Evolutionary conservation across 2,329 filamentous ascomycete species (phyloP), one percentile per base, ranked within the genome.

Genomic region (Neofusicoccum umdonicola): DNA sequence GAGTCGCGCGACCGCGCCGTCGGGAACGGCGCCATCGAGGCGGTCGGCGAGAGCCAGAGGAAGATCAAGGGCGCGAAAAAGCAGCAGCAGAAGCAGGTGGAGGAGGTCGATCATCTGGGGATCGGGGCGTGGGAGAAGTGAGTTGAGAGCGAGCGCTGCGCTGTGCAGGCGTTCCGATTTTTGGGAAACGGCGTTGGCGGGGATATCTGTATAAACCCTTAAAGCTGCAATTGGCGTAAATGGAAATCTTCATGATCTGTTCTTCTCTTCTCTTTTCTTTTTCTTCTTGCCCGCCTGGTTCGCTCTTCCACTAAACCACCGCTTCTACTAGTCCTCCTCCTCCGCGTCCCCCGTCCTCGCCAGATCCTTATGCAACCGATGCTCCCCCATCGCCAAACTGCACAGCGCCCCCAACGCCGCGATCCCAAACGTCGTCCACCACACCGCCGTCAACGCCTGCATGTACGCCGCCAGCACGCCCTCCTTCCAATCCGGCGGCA

Each of bases 401-500:
- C 82, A 80, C 39, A 92, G 68, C 37, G 89, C 80, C 0, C 84
- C 89, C 31, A 89, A 63, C 0, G 88, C 71, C 0, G 84, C 84
- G 65, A 96, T 76, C 0, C 82, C 89, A 27, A 96, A 75, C 62
- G 88, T 81, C 0, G 88, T 87, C 65, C 89, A 72, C 84, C 93
- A 97, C 0, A 96, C 91, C 1, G 87, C 88, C 51, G 85, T 83
- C 70, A 97, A 85, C 0, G 91, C 90, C 66, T 87, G 86, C 82
- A 93, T 90, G 74, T 93, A 96, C 1, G 88, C 87, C 45, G 84
- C 82, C 52, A 91, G 79, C 0, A 93, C 92, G 0, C 87, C 88
- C 0, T 85, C 80, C 54, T 84, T 81, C 90, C 90, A 95, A 1
- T 87, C 88, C 0, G 80, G 75, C 0, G 91, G 91, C 17, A 97